A percentile compares a stretch with the other conserved stretches of the same genome.
Conservation (phyloP, 345 rosid species). For the Lenwebbia sp. region DNA sequence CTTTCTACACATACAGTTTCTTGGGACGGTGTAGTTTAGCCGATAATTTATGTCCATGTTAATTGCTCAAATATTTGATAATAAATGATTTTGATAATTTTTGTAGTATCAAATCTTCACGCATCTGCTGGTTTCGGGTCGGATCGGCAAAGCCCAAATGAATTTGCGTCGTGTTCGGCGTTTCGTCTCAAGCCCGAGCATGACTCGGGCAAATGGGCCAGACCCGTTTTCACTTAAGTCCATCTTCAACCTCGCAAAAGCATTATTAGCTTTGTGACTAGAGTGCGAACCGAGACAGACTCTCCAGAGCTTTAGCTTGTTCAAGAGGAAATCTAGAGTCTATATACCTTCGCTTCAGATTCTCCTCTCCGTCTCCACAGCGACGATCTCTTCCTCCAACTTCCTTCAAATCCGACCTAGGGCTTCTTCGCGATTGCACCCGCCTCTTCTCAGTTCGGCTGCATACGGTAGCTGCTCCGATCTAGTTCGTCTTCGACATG, state of each 20-base stretch:
- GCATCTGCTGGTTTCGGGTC: neutral
- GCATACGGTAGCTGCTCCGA: neutral
- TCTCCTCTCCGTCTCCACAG: neutral
- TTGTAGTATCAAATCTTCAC: neutral
- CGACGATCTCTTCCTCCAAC: neutral
- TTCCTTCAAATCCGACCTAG: neutral
- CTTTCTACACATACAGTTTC: neutral
- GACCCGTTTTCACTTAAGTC: neutral
- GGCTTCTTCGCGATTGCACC: neutral
- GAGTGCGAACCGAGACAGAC: neutral
- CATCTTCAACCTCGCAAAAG: neutral
- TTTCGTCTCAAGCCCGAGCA: neutral
- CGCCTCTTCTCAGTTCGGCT: neutral
- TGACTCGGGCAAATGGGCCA: neutral
- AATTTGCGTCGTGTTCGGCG: too few species aligned
- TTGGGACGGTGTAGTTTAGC: neutral
- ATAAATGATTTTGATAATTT: neutral
- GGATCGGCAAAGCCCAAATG: neutral
- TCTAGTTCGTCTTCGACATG: conserved; percentile 5
- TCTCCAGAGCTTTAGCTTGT: neutral
- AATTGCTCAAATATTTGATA: neutral
- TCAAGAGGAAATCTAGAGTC: neutral
- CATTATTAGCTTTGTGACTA: neutral
- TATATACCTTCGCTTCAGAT: neutral
- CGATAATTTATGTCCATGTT: neutral